These are phyloP conservation scores for Thermomucor indicae-seudaticae DNA, from an alignment of 371 early-diverging fungal genomes.

Conservation along the genomic window DNA sequence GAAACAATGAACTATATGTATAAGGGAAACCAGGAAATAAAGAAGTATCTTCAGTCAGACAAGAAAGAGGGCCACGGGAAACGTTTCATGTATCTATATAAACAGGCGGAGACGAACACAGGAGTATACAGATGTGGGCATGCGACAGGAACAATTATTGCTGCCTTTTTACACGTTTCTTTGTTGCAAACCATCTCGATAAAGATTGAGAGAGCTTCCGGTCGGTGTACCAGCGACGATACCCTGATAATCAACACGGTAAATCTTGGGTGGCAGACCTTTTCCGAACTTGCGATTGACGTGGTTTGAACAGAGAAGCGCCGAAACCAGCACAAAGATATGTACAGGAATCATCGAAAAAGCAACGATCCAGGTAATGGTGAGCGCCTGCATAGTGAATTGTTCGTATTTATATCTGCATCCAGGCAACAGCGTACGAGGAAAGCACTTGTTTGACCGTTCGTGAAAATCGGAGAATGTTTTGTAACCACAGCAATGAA, in stretches of 20 bases:
- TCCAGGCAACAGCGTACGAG: conserved; percentile 51
- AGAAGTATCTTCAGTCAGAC: too few relatives aligned
- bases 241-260: conserved; percentile 44
- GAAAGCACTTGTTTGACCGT: conserved; percentile 56
- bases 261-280: conserved; percentile 49
- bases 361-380: conserved; percentile 46
- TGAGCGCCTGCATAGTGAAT: conserved; percentile 40
- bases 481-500: conserved; percentile 62
- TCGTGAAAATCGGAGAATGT: conserved; percentile 51
- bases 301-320: conserved; percentile 55
- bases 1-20: too few relatives aligned
- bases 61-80: too few relatives aligned
- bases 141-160: neutral
- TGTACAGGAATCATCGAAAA: conserved; percentile 48
- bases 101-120: too few relatives aligned
- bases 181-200: conserved; percentile 33
- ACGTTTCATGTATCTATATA: too few relatives aligned
- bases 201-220: conserved; percentile 36
- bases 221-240: conserved; percentile 46
- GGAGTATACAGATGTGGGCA: neutral
- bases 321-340: conserved; percentile 46
- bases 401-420: conserved; percentile 48
- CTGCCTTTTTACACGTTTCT: conserved; percentile 7
- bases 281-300: conserved; percentile 52
- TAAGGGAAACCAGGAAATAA: too few relatives aligned